Base-by-base conservation (phyloP, 139 green algal genomes). In the Chlorella ohadii region DNA sequence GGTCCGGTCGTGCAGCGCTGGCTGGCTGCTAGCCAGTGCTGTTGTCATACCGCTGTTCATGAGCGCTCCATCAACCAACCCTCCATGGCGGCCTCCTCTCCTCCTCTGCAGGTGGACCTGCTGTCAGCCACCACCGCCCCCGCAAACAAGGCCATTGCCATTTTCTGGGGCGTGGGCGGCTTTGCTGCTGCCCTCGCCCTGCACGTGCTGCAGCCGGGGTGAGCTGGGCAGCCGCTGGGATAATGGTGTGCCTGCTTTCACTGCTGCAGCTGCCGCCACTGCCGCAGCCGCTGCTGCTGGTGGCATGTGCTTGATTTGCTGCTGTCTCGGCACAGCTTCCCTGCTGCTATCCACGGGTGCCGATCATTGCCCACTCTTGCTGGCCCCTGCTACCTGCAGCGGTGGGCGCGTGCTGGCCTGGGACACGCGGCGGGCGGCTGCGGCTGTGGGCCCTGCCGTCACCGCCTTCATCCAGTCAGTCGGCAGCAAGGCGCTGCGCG, bases 101-200 rank as follows among this genome's bases (percentile, higher is more conserved):
- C 28, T 25, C 72, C 41, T 44, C 19, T 64, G 28, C 59, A 72
- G 61, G 85, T 88, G 2, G 77, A 82, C 67, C 76, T 88, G 23
- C 38, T 86, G n/a, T 88, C 85, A 4, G 31, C n/a, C 44, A 63
- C 64, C 38, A 88, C 85, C 41, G 74, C 64, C 39, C 55, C 57
- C 44, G 38, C 59, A 34, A 81, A 88, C 47, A 88, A 88, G 57
- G 70, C 74, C 17, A 56, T 85, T 25, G 59, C 72, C 13, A 31
- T 67, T 11, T 63, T 74, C 17, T 88, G 77, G 51, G 77, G 63
- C 9, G 31, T 72, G 34, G 23, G 81, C 19, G 57, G 77, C 4
- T 78, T 88, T 39, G 72, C 72, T 2, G 78, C 70, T 6, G 77
- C 72, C 22, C 51, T 88, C 31, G 85, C 67, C 11, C 41, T 72